These are phyloP conservation scores for Geopyxis carbonaria DNA, from an alignment of 495 filamentous ascomycete genomes.

Conservation along the genomic window DNA sequence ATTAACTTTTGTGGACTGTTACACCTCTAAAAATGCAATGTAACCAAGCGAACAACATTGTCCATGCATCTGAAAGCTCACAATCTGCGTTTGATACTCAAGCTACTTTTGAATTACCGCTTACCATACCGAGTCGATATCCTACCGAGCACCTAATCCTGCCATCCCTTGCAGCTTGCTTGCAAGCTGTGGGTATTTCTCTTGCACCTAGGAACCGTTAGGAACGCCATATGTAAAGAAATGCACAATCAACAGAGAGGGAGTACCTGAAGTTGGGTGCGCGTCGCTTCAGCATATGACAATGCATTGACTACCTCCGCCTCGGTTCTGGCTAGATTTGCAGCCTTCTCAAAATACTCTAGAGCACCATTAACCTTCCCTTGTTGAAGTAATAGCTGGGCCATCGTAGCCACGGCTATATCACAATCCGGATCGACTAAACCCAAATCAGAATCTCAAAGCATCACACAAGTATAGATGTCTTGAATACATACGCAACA, in stretches of 20 bases:
- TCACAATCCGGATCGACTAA: conserved; percentile 98
- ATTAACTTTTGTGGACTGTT: no score
- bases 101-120: no score
- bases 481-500: conserved; percentile 83
- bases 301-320: conserved; percentile 92
- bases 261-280: conserved; percentile 67
- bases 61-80: no score
- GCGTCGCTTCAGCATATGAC: conserved; percentile 90
- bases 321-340: conserved; percentile 87
- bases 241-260: conserved; percentile 8
- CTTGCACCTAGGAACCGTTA: conserved; percentile 46
- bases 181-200: conserved; percentile 92
- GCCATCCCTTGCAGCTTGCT: conserved; percentile 65
- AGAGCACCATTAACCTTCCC: conserved; percentile 91
- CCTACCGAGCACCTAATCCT: conserved; percentile 11
- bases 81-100: no score
- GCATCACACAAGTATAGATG: no score
- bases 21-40: no score
- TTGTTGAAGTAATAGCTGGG: conserved; percentile 92
- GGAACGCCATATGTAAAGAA: conserved; percentile 2
- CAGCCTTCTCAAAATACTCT: conserved; percentile 91
- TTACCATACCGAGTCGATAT: no score
- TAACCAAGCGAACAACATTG: no score
- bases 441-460: conserved; percentile 12
- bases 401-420: conserved; percentile 98